These are phyloP conservation scores for Macrophomina tecta DNA, from an alignment of 2,329 filamentous ascomycete genomes.

Conservation along the genomic window DNA sequence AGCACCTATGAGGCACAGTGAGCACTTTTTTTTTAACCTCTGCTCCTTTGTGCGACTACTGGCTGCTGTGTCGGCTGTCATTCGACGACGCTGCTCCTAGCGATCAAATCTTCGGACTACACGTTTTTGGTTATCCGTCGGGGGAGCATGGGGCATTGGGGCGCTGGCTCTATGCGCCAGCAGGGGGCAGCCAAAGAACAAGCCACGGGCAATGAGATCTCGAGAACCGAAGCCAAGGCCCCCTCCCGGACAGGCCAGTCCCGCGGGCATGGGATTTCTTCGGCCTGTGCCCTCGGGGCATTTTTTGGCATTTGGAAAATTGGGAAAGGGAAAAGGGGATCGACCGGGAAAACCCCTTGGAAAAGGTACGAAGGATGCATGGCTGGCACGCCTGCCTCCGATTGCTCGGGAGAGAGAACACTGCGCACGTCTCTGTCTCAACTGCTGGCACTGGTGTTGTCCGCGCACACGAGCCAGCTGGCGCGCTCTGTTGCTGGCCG, in stretches of 20 bases:
- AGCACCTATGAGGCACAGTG: too few relatives aligned
- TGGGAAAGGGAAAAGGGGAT: not conserved
- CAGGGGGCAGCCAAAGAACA: too few relatives aligned
- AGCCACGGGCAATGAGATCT: too few relatives aligned
- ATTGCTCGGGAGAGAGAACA: not conserved
- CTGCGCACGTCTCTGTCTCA: too few relatives aligned
- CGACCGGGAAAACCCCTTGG: constrained; percentile 20
- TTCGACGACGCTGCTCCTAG: too few relatives aligned
- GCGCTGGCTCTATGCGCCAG: not conserved
- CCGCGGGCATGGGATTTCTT: not conserved
- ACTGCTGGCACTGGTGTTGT: not conserved
- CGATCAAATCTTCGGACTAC: not conserved
- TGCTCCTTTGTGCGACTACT: not conserved
- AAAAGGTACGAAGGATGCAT: not conserved
- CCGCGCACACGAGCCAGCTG: not conserved
- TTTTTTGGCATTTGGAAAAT: not conserved
- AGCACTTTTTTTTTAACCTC: too few relatives aligned
- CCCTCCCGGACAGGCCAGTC: too few relatives aligned
- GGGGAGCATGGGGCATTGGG: not conserved
- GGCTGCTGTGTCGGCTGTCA: not conserved
- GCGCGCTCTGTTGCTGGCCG: not conserved
- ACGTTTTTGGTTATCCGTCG: not conserved
- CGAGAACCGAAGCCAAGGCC: not conserved
- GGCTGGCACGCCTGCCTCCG: not conserved
- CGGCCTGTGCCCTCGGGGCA: too few relatives aligned